phyloP scores from a whole-genome alignment of 495 filamentous ascomycete species.

The Xylaria longipes region DNA sequence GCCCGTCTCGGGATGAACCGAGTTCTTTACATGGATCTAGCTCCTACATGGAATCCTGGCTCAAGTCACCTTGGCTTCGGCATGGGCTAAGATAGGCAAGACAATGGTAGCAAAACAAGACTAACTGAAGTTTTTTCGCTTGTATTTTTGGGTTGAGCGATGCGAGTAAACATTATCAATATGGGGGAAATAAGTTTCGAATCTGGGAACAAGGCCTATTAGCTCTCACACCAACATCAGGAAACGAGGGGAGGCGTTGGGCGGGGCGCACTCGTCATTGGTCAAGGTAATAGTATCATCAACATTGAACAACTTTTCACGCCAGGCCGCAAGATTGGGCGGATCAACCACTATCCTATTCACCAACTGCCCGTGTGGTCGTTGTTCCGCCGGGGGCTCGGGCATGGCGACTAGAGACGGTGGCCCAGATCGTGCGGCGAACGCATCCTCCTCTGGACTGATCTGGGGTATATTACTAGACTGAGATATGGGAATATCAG shows the following conservation, averaged over 20 bases:
- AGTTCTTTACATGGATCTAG: background rate
- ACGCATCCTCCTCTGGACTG: slow-evolving; percentile 42
- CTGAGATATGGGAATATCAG: slow-evolving; percentile 44
- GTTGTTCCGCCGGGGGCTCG: slow-evolving; percentile 42
- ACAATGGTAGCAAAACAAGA: background rate
- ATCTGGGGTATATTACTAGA: slow-evolving; percentile 45
- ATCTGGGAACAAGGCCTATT: slow-evolving; percentile 55
- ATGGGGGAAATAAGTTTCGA: slow-evolving; percentile 87
- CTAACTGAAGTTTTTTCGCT: slow-evolving; percentile 72
- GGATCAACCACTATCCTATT: slow-evolving; percentile 68
- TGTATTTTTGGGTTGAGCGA: slow-evolving; percentile 84
- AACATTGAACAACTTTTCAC: slow-evolving; percentile 77
- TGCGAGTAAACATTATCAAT: slow-evolving; percentile 93
- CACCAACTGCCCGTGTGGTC: slow-evolving; percentile 60
- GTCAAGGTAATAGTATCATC: slow-evolving; percentile 75
- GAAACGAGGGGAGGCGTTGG: slow-evolving; percentile 3
- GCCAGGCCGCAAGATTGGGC: slow-evolving; percentile 74
- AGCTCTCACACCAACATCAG: slow-evolving; percentile 24
- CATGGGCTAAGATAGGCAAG: background rate
- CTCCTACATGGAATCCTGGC: background rate
- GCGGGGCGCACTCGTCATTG: slow-evolving; percentile 73
- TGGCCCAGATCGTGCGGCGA: slow-evolving; percentile 30
- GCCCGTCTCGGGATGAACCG: background rate
- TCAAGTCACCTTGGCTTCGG: background rate
- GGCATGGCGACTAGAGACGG: slow-evolving; percentile 29